phyloP scores from a whole-genome alignment of 768 basidiomycete species.

The Flagelloscypha sp. region DNA sequence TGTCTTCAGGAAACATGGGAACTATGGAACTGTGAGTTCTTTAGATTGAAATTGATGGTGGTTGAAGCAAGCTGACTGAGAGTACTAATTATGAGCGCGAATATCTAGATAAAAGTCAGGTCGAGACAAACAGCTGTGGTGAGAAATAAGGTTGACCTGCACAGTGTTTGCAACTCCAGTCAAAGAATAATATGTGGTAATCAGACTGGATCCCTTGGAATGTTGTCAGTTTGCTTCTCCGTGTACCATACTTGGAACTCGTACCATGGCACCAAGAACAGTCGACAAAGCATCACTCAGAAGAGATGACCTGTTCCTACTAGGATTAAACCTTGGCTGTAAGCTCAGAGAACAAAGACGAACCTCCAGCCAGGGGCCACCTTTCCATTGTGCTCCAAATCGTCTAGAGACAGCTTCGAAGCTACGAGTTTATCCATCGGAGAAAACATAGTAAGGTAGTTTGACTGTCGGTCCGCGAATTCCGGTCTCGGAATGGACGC shows the following conservation, averaged over 20 bases:
- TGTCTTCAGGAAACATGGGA: slow-evolving; percentile 26
- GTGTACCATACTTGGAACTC: slow-evolving; percentile 11
- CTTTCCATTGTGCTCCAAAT: slow-evolving; percentile 48
- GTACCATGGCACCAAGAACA: slow-evolving; percentile 49
- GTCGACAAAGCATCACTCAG: slow-evolving; percentile 37
- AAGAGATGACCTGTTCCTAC: slow-evolving; percentile 45
- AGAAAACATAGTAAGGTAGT: slow-evolving; percentile 40
- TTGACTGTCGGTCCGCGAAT: slow-evolving; percentile 25
- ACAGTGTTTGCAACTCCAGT: slow-evolving; percentile 62
- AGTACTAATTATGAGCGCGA: slow-evolving; percentile 61
- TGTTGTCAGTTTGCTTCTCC: not conserved
- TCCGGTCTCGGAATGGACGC: slow-evolving; percentile 35
- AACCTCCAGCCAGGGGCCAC: slow-evolving; percentile 44
- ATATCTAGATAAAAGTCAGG: too few species aligned
- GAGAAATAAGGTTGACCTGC: too few species aligned
- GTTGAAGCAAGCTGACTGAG: slow-evolving; percentile 34
- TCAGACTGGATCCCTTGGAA: slow-evolving; percentile 56
- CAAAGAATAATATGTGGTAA: slow-evolving; percentile 62
- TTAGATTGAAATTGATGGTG: not conserved
- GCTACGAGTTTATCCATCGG: slow-evolving; percentile 51
- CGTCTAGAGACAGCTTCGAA: slow-evolving; percentile 42
- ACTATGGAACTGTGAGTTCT: slow-evolving; percentile 19
- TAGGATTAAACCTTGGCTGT: too few species aligned
- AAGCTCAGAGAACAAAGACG: too few species aligned
- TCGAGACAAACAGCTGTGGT: too few species aligned